Conservation (phyloP, 257 asterid species). For the Parsonsia alboflavescens region DNA sequence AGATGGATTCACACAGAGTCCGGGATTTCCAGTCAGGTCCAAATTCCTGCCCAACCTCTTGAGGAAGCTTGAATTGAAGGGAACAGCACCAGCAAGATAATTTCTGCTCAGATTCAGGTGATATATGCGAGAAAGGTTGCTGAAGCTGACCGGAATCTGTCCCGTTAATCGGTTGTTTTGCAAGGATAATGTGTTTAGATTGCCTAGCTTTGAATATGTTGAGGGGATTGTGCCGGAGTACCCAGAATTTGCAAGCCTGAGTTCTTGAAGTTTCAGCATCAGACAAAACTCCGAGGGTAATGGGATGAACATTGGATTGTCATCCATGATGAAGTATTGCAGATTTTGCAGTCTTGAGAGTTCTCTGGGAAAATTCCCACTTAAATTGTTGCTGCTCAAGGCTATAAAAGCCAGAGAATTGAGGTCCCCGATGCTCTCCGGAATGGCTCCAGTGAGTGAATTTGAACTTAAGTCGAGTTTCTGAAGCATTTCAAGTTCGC, state of each 20-base stretch:
- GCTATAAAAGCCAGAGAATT: slow-evolving; percentile 60
- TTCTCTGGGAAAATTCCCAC: slow-evolving; percentile 47
- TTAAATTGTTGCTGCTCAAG: slow-evolving; percentile 51
- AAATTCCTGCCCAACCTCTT: slow-evolving; percentile 66
- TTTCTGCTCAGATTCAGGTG: slow-evolving; percentile 84
- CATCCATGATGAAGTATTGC: slow-evolving; percentile 78
- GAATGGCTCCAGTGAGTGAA: slow-evolving; percentile 51
- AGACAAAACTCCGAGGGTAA: slow-evolving; percentile 51
- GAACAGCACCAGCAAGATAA: slow-evolving; percentile 56
- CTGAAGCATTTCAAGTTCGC: slow-evolving; percentile 48
- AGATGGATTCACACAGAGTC: slow-evolving; percentile 55
- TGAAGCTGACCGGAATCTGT: slow-evolving; percentile 49
- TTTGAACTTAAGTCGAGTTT: slow-evolving; percentile 83
- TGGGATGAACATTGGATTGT: slow-evolving; percentile 55
- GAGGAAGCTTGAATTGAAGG: slow-evolving; percentile 65
- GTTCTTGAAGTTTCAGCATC: slow-evolving; percentile 63
- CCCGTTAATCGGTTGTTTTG: slow-evolving; percentile 68
- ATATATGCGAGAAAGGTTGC: slow-evolving; percentile 47
- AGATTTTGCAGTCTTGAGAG: slow-evolving; percentile 33
- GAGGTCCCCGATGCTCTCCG: slow-evolving; percentile 37
- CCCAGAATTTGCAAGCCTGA: slow-evolving; percentile 68
- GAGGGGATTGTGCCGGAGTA: slow-evolving; percentile 67
- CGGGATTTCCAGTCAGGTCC: slow-evolving; percentile 77
- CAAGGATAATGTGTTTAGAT: slow-evolving; percentile 59
- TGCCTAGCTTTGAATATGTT: slow-evolving; percentile 42